Conservation (phyloP, 2,329 filamentous ascomycete genomes). For the Hypoxylon sp. region DNA sequence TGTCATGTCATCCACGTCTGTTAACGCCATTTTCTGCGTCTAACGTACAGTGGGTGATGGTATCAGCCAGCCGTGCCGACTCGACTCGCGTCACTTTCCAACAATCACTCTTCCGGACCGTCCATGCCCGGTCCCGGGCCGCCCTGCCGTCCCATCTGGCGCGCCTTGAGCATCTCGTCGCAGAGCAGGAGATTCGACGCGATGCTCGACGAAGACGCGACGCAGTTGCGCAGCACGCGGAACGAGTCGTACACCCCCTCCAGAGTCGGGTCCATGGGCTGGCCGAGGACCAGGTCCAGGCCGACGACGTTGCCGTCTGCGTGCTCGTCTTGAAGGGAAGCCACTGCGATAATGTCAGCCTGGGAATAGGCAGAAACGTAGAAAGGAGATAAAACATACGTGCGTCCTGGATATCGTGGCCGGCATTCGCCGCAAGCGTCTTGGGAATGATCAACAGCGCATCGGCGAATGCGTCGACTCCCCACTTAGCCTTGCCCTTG, state of each 20-base stretch:
- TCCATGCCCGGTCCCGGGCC: conserved; percentile 72
- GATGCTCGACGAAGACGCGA: conserved; percentile 93
- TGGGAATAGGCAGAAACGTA: background rate
- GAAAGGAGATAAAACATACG: conserved; percentile 62
- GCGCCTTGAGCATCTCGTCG: conserved; percentile 95
- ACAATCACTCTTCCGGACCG: conserved; percentile 55
- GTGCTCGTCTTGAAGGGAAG: conserved; percentile 84
- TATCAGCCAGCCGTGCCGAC: conserved; percentile 16
- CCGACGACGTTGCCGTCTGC: conserved; percentile 85
- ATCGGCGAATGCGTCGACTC: conserved; percentile 93
- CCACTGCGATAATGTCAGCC: conserved; percentile 63
- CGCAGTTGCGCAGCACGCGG: conserved; percentile 89
- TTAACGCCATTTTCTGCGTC: conserved; percentile 26
- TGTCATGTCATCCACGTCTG: conserved; percentile 16
- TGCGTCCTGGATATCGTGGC: conserved; percentile 95
- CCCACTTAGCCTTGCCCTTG: conserved; percentile 98
- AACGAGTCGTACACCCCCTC: conserved; percentile 96
- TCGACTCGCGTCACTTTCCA: background rate
- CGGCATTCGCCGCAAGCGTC: conserved; percentile 93
- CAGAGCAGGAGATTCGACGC: conserved; percentile 94
- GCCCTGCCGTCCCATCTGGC: conserved; percentile 82
- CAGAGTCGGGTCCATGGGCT: conserved; percentile 93
- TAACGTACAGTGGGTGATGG: conserved; percentile 28
- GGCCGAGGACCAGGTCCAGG: conserved; percentile 83
- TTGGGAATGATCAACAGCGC: conserved; percentile 96